A percentile compares a stretch with the other conserved stretches of the same genome.
Evolutionary conservation across 2,329 filamentous ascomycete species (phyloP).

Genomic region (Fusarium sp.): DNA sequence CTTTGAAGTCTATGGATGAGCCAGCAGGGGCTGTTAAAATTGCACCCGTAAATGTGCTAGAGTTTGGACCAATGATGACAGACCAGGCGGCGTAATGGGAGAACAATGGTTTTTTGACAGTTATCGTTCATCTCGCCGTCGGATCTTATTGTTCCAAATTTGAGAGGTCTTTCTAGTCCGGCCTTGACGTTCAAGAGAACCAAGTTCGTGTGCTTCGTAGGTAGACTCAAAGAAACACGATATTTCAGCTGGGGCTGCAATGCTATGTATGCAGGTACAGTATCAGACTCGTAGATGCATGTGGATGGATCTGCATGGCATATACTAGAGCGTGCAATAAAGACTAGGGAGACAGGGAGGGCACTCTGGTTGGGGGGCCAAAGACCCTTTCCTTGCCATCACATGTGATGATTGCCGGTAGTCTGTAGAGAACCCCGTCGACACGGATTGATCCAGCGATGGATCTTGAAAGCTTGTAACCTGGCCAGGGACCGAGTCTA

Average conservation of each 20-base stretch:
- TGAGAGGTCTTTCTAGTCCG: no score
- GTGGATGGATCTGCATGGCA: constrained; percentile 13
- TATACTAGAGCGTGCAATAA: constrained; percentile 4
- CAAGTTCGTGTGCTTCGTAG: no score
- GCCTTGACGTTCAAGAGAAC: no score
- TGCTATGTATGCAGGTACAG: constrained; percentile 26
- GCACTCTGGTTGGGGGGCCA: constrained; percentile 4
- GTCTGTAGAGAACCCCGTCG: constrained; percentile 14
- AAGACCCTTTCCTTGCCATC: constrained; percentile 8
- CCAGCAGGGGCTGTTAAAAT: constrained; percentile 26
- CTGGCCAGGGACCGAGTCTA: constrained; percentile 17
- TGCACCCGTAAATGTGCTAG: constrained; percentile 15
- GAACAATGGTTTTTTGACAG: not conserved
- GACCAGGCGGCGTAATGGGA: constrained; percentile 9
- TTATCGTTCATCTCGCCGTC: no score
- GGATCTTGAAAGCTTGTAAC: constrained; percentile 1
- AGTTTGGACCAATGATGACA: constrained; percentile 19
- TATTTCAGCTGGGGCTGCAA: constrained; percentile 5
- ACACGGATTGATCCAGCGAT: constrained; percentile 8
- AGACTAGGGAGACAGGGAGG: not conserved
- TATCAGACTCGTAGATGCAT: not conserved
- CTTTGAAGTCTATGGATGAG: constrained; percentile 18
- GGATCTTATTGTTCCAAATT: no score
- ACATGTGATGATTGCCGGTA: constrained; percentile 20
- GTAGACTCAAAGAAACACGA: no score